phyloP scores from a whole-genome alignment of 345 rosid species.

The Linum trigynum region DNA sequence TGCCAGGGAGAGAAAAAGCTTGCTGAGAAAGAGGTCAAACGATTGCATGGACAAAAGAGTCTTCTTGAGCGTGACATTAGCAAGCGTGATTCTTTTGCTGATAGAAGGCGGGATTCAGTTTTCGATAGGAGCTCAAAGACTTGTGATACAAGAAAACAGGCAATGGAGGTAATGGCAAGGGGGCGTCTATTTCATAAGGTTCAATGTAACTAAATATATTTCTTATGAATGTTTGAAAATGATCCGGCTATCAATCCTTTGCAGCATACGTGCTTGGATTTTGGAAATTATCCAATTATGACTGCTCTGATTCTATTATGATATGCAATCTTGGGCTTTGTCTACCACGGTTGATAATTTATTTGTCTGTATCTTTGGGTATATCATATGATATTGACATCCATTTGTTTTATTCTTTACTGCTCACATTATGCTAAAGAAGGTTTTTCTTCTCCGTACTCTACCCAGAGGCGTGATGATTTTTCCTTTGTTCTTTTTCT shows the following conservation, averaged over 20 bases:
- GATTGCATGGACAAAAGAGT: conserved; percentile 58
- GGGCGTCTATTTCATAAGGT: background rate
- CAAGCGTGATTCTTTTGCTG: conserved; percentile 74
- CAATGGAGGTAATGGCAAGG: conserved; percentile 36
- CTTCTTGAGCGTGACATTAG: conserved; percentile 79
- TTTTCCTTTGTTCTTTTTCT: conserved; percentile 6
- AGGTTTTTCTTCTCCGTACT: no score
- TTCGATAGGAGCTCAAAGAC: conserved; percentile 40
- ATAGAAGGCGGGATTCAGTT: conserved; percentile 61
- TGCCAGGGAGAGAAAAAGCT: conserved; percentile 76
- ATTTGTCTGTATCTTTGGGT: no score
- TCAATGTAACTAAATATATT: background rate
- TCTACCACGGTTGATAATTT: no score
- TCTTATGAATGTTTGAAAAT: background rate
- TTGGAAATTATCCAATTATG: no score
- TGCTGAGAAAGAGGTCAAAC: conserved; percentile 71
- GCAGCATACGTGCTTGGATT: background rate
- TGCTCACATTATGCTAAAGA: no score
- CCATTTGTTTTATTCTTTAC: no score
- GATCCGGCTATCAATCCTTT: background rate
- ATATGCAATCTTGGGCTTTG: no score
- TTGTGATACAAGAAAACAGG: conserved; percentile 38
- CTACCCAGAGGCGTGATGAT: background rate
- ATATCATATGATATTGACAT: no score
- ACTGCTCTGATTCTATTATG: no score